These are phyloP conservation scores for Fusarium sp. DNA, from an alignment of 2,329 filamentous ascomycete species.

Conservation along the genomic window DNA sequence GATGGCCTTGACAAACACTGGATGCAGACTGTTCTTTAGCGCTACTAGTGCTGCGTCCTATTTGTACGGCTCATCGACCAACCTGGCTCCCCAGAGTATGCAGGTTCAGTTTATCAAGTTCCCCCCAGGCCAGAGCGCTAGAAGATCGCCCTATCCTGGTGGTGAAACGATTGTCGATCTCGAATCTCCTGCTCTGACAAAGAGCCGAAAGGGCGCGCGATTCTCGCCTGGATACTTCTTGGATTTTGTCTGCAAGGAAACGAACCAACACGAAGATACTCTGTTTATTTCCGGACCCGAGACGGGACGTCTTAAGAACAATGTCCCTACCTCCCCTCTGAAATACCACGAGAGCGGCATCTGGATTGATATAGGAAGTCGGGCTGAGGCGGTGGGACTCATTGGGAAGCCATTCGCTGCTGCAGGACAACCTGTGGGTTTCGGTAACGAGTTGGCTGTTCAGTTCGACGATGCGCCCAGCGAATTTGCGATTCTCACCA, in stretches of 20 bases:
- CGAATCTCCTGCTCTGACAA: conserved; percentile 61
- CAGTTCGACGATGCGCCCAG: conserved; percentile 87
- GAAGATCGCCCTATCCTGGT: conserved; percentile 49
- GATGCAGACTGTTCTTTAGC: conserved; percentile 91
- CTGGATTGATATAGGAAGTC: conserved; percentile 80
- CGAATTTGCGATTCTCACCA: conserved; percentile 92
- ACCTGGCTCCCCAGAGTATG: conserved; percentile 87
- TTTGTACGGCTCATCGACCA: conserved; percentile 70
- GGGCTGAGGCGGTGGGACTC: conserved; percentile 81
- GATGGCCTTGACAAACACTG: conserved; percentile 89
- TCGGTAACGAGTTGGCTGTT: conserved; percentile 95
- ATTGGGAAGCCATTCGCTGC: conserved; percentile 80
- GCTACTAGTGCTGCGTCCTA: conserved; percentile 83
- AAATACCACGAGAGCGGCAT: conserved; percentile 82
- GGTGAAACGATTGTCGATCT: conserved; percentile 59
- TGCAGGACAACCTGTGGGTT: conserved; percentile 76
- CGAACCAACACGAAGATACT: conserved; percentile 70
- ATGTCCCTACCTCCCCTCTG: conserved; percentile 64
- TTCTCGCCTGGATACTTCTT: conserved; percentile 94
- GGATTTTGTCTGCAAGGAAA: conserved; percentile 77
- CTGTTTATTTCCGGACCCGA: conserved; percentile 91
- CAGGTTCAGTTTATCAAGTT: conserved; percentile 98
- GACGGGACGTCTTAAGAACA: conserved; percentile 81
- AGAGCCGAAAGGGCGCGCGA: conserved; percentile 65
- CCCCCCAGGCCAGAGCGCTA: conserved; percentile 68